These are phyloP conservation scores for Sporisorium scitamineum DNA, from an alignment of 1,284 basidiomycete genomes.

Conservation along the genomic window DNA sequence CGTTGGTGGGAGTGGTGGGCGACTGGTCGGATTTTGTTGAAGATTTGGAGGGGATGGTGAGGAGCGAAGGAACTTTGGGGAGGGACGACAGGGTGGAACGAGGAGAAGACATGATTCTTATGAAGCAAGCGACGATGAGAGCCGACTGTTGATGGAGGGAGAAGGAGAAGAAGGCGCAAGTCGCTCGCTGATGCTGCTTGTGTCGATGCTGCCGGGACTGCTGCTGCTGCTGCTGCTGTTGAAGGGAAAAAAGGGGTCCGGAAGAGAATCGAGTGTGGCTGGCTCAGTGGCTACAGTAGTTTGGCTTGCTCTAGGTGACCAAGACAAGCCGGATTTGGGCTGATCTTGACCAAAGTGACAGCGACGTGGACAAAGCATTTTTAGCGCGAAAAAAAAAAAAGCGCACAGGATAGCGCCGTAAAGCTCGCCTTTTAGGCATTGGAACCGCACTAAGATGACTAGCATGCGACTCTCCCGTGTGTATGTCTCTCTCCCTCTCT, in stretches of 20 bases:
- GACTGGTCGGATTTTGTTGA: slow-evolving; percentile 3
- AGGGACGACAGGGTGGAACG: slow-evolving; percentile 8
- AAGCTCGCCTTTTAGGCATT: too few species aligned
- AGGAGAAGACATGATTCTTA: slow-evolving; percentile 24
- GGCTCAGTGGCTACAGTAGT: not conserved
- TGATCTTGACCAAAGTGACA: too few species aligned
- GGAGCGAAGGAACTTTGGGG: slow-evolving; percentile 11
- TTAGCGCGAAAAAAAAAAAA: too few species aligned
- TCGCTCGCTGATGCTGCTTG: not conserved
- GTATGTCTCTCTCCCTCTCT: too few species aligned
- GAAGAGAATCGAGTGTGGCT: too few species aligned
- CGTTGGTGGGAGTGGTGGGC: slow-evolving; percentile 30
- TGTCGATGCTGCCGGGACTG: not conserved
- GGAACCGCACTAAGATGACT: too few species aligned
- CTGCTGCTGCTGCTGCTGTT: not conserved
- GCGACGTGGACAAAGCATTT: too few species aligned
- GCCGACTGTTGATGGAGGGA: not conserved
- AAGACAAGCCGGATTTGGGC: slow-evolving; percentile 2
- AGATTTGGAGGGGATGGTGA: slow-evolving; percentile 22
- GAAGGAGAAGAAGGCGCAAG: not conserved
- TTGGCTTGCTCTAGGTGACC: slow-evolving; percentile 1
- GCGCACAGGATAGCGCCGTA: too few species aligned
- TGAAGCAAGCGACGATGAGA: too few species aligned
- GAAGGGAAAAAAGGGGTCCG: not conserved
- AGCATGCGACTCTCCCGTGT: too few species aligned